These are phyloP conservation scores for Curvularia lunata DNA, from an alignment of 2,329 filamentous ascomycete species.

Conservation along the genomic window DNA sequence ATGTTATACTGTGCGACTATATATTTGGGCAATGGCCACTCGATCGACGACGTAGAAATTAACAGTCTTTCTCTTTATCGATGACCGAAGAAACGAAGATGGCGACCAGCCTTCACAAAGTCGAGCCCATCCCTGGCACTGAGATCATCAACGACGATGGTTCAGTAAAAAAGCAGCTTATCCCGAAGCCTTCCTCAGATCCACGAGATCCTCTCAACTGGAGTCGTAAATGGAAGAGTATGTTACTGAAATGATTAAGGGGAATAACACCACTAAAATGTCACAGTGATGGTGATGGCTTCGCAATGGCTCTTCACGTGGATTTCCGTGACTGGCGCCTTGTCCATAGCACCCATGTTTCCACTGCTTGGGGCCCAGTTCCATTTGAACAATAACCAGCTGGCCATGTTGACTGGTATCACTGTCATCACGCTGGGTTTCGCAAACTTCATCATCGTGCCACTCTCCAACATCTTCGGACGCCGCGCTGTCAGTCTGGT, in stretches of 20 bases:
- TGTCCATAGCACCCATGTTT: constrained; percentile 55
- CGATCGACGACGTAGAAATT: background rate
- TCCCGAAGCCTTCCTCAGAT: constrained; percentile 42
- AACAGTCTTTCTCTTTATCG: background rate
- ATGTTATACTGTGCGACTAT: background rate
- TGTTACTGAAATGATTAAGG: background rate
- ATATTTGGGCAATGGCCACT: background rate
- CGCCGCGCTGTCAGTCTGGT: constrained; percentile 50
- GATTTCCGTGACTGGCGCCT: constrained; percentile 52
- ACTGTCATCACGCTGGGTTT: constrained; percentile 55
- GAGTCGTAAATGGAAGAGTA: constrained; percentile 45
- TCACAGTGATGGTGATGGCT: constrained; percentile 43
- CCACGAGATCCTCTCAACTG: constrained; percentile 49
- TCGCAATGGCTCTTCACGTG: constrained; percentile 52
- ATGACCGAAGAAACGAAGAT: constrained; percentile 14
- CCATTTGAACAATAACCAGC: constrained; percentile 50
- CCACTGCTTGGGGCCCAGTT: constrained; percentile 52
- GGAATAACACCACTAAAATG: background rate
- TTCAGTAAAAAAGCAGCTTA: constrained; percentile 30
- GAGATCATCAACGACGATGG: constrained; percentile 36
- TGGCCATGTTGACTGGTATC: constrained; percentile 52
- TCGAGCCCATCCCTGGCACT: constrained; percentile 39
- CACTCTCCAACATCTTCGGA: constrained; percentile 54
- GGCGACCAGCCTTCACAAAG: constrained; percentile 14
- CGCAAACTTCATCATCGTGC: constrained; percentile 55